Evolutionary conservation across 495 filamentous ascomycete species (phyloP).

Genomic region (Hypoxylon perforatum): DNA sequence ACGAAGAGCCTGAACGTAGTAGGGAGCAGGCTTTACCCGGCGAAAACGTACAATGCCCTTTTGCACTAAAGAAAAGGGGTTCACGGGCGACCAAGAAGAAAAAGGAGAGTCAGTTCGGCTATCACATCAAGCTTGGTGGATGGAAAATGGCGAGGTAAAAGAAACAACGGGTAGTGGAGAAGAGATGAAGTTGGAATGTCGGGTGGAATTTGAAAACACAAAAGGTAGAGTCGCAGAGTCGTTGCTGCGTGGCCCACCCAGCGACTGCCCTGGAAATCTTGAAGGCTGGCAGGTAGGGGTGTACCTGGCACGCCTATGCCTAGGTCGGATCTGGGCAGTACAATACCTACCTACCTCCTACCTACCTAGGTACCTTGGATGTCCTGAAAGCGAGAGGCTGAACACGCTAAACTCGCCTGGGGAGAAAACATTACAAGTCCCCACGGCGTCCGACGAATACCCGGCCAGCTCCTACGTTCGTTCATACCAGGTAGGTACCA

Average conservation of each 20-base stretch:
- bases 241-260: constrained; percentile 25
- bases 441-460: too few relatives aligned
- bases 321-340: too few relatives aligned
- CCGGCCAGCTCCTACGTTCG: too few relatives aligned
- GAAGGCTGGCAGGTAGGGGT: constrained; percentile 39
- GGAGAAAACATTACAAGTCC: background rate
- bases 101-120: constrained; percentile 1
- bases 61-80: constrained; percentile 27
- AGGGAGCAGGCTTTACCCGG: constrained; percentile 13
- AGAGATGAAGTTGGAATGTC: constrained; percentile 8
- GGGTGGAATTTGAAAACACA: constrained; percentile 2
- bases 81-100: constrained; percentile 4
- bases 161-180: constrained; percentile 19
- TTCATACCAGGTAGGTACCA: too few relatives aligned
- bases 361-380: too few relatives aligned
- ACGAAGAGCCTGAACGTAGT: constrained; percentile 1
- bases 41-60: constrained; percentile 18
- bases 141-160: constrained; percentile 3
- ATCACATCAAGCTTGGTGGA: constrained; percentile 25
- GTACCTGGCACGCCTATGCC: too few relatives aligned
- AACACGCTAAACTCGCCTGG: constrained; percentile 20
- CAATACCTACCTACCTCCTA: too few relatives aligned
- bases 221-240: constrained; percentile 16
- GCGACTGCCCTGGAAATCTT: constrained; percentile 31
- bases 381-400: constrained; percentile 23